Percentiles rank a stretch among this genome's conserved stretches.
Evolutionary conservation across 140 eudicot genomes (phyloP).

Genomic region (Senecio squalidus): DNA sequence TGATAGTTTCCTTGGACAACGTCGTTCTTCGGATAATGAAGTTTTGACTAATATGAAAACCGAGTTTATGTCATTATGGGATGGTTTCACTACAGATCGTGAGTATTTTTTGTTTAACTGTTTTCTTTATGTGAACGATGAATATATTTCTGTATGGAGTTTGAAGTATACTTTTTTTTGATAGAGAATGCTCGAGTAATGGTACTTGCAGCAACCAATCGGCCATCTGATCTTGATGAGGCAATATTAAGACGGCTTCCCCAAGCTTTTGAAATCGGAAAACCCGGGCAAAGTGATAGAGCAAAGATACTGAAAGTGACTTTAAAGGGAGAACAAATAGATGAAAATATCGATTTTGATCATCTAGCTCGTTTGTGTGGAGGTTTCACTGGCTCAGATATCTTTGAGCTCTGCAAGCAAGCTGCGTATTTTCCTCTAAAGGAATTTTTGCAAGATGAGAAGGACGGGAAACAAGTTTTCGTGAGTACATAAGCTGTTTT

Average conservation of each 20-base stretch:
- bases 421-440: constrained; percentile 71
- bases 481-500: constrained; percentile 32
- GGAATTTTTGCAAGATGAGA: constrained; percentile 64
- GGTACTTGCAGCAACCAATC: constrained; percentile 93
- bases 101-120: constrained; percentile 23
- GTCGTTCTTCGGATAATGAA: constrained; percentile 74
- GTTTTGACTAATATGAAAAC: constrained; percentile 83
- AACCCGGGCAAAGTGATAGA: constrained; percentile 59
- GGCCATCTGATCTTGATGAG: constrained; percentile 90
- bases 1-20: constrained; percentile 89
- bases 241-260: constrained; percentile 92
- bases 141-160: neutral
- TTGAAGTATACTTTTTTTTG: neutral
- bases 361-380: constrained; percentile 61
- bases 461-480: constrained; percentile 36
- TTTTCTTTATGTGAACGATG: neutral
- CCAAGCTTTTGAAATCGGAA: constrained; percentile 69
- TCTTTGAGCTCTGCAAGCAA: constrained; percentile 73
- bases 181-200: constrained; percentile 55
- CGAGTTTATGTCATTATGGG: constrained; percentile 92
- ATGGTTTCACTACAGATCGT: constrained; percentile 86
- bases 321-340: constrained; percentile 61
- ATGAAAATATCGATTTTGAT: constrained; percentile 57
- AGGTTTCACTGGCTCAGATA: constrained; percentile 81
- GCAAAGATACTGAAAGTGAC: constrained; percentile 65